Conservation (phyloP, 495 filamentous ascomycete species). For the Diplogelasinospora grovesii region DNA sequence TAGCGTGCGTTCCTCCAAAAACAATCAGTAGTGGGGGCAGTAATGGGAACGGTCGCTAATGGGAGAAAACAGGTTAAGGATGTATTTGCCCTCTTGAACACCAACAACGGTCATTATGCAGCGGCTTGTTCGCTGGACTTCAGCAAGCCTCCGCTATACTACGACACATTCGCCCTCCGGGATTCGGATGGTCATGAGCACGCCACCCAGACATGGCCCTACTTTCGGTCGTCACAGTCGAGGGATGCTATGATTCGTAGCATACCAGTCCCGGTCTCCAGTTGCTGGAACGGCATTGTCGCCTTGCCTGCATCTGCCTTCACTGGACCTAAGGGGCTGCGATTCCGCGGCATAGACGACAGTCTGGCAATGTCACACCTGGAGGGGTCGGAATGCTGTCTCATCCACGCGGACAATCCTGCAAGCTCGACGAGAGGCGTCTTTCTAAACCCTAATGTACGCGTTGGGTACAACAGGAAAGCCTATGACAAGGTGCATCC, state of each 20-base stretch:
- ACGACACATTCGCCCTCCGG: conserved; percentile 82
- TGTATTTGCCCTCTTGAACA: conserved; percentile 62
- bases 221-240: conserved; percentile 59
- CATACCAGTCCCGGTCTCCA: conserved; percentile 58
- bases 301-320: conserved; percentile 24
- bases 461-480: conserved; percentile 59
- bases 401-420: conserved; percentile 73
- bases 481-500: conserved; percentile 46
- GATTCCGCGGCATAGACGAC: conserved; percentile 68
- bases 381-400: conserved; percentile 77
- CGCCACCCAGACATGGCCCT: conserved; percentile 66
- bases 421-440: conserved; percentile 46
- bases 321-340: conserved; percentile 18
- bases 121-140: conserved; percentile 82
- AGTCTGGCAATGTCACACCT: conserved; percentile 59
- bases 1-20: conserved; percentile 39
- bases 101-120: conserved; percentile 65
- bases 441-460: conserved; percentile 70
- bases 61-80: conserved; percentile 33
- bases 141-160: conserved; percentile 57
- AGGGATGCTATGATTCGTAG: conserved; percentile 48
- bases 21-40: neutral
- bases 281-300: conserved; percentile 83
- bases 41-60: conserved; percentile 1
- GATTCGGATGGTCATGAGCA: conserved; percentile 58